Evolutionary conservation across 169 alveolate species (phyloP).

Genomic region (Cryptosporidium felis): DNA sequence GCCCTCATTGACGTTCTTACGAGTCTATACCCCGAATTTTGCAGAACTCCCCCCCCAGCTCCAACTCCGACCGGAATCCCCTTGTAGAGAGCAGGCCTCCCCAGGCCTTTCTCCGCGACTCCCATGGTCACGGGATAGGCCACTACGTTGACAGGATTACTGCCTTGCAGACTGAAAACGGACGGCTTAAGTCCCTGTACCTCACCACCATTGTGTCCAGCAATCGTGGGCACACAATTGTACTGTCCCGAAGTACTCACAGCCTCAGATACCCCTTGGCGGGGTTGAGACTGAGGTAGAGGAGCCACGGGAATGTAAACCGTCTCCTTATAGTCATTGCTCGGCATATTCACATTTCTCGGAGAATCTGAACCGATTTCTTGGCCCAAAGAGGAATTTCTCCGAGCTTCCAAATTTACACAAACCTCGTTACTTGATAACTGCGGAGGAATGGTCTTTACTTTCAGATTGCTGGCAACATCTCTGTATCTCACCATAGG

Average conservation of each 20-base stretch:
- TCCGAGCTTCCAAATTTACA: neutral
- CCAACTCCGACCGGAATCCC: no score
- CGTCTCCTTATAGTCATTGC: slow-evolving; percentile 42
- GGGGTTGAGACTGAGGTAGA: neutral
- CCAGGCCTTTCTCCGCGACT: no score
- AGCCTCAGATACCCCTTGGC: neutral
- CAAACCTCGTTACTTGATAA: slow-evolving; percentile 45
- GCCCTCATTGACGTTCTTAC: slow-evolving; percentile 2
- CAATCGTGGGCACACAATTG: no score
- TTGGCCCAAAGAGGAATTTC: neutral
- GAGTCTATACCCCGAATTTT: slow-evolving; percentile 14
- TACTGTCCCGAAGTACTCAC: neutral
- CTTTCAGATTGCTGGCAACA: slow-evolving; percentile 39
- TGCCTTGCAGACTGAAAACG: no score
- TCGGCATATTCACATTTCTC: slow-evolving; percentile 1
- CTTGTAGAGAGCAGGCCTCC: no score
- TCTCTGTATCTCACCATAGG: slow-evolving; percentile 68
- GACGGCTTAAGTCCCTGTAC: no score
- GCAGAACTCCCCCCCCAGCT: neutral
- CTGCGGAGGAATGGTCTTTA: slow-evolving; percentile 51
- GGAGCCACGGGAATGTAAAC: slow-evolving; percentile 68
- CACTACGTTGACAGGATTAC: no score
- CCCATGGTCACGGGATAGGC: no score
- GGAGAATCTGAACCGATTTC: slow-evolving; percentile 40
- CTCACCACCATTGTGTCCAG: no score